Conservation (phyloP, 75 land plant species). For the Azolla pinnata region DNA sequence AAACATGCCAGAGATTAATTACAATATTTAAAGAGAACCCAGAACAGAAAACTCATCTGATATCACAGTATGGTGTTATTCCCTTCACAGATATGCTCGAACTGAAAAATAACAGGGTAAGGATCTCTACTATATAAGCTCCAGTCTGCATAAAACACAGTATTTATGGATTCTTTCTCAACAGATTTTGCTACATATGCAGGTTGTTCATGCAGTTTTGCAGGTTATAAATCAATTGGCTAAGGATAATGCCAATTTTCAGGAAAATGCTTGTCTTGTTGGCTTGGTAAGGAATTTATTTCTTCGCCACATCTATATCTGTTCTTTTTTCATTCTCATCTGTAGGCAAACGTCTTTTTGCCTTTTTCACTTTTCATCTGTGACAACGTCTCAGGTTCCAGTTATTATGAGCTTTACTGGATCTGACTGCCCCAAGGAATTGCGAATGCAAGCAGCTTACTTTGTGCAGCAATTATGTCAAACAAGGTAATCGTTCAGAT, state of each 20-base stretch:
- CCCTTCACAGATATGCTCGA: conserved; percentile 93
- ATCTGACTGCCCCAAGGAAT: conserved; percentile 70
- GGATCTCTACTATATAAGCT: too few species aligned
- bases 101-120: conserved; percentile 60
- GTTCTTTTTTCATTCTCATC: neutral
- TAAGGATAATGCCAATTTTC: conserved; percentile 70
- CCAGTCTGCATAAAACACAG: too few species aligned
- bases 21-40: conserved; percentile 70
- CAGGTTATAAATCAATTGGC: conserved; percentile 79
- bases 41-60: conserved; percentile 62
- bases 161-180: neutral
- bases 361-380: conserved; percentile 1
- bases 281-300: conserved; percentile 57
- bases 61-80: conserved; percentile 79
- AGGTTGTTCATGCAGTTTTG: conserved; percentile 77
- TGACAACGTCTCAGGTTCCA: conserved; percentile 69
- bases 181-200: conserved; percentile 13
- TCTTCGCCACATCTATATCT: neutral
- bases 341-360: neutral
- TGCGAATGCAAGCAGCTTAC: conserved; percentile 92
- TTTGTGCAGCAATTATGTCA: conserved; percentile 94
- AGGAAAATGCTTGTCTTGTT: conserved; percentile 94
- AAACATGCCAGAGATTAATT: conserved; percentile 83
- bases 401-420: conserved; percentile 70
- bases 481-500: conserved; percentile 44